A percentile compares a stretch with the other conserved stretches of the same genome.
Conservation (phyloP, 176 grass and related monocot species). For the Musa troglodytarum region DNA sequence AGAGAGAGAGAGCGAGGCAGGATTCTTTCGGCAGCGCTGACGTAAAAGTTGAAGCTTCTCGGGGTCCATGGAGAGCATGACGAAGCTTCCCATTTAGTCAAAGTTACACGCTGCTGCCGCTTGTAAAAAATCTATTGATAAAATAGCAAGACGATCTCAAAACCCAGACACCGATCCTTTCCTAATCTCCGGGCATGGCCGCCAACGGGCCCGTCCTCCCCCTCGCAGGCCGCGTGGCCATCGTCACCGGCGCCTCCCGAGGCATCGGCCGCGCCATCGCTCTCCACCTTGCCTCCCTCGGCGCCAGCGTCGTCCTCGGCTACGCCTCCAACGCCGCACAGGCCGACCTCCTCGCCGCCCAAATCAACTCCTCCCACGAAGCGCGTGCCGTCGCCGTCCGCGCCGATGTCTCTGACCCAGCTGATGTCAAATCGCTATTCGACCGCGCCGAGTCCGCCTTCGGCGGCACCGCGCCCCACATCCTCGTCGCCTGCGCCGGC, state of each 20-base stretch:
- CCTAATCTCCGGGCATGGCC: not conserved
- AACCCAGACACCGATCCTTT: too few relatives aligned
- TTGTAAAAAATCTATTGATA: too few relatives aligned
- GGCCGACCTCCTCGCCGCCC: conserved; percentile 40
- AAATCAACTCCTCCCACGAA: conserved; percentile 28
- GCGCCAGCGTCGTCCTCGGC: conserved; percentile 48
- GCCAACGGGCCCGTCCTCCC: conserved; percentile 11
- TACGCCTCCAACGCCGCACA: conserved; percentile 41
- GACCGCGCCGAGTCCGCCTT: conserved; percentile 50
- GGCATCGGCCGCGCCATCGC: conserved; percentile 59
- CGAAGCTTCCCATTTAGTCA: too few relatives aligned
- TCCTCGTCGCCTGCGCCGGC: conserved; percentile 53
- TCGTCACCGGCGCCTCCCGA: conserved; percentile 55
- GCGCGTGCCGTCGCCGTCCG: conserved; percentile 14
- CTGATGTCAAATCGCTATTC: conserved; percentile 48
- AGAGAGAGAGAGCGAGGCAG: too few relatives aligned
- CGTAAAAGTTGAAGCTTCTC: too few relatives aligned
- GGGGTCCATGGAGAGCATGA: too few relatives aligned
- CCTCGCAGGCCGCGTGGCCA: conserved; percentile 45
- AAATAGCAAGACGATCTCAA: too few relatives aligned
- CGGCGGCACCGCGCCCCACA: conserved; percentile 34
- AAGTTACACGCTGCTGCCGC: too few relatives aligned
- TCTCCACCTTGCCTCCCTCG: conserved; percentile 52
- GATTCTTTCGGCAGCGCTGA: too few relatives aligned
- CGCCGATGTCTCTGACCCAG: conserved; percentile 44